Conservation (phyloP, 176 grass and related monocot species). For the Typha latifolia region DNA sequence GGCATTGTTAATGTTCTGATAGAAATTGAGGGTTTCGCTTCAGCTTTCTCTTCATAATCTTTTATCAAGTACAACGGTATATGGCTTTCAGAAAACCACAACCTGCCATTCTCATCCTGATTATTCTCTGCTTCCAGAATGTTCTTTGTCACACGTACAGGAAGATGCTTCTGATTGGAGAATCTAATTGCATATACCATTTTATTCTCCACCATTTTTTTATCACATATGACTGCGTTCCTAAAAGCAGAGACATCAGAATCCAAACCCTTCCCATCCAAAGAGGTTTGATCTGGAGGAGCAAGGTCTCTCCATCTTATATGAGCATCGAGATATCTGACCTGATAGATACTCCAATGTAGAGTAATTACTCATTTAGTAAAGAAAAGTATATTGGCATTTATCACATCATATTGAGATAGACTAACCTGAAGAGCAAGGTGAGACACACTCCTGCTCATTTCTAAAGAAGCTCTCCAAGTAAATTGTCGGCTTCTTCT, state of each 20-base stretch:
- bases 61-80: slow-evolving; percentile 76
- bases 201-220: slow-evolving; percentile 50
- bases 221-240: slow-evolving; percentile 92
- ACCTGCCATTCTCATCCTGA: slow-evolving; percentile 38
- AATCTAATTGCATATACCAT: slow-evolving; percentile 72
- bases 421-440: slow-evolving; percentile 74
- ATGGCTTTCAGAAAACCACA: slow-evolving; percentile 93
- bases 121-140: slow-evolving; percentile 69
- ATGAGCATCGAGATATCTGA: slow-evolving; percentile 90
- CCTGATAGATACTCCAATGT: slow-evolving; percentile 38
- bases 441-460: slow-evolving; percentile 62
- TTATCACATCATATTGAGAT: slow-evolving; percentile 14
- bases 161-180: slow-evolving; percentile 82
- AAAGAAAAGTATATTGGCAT: neutral
- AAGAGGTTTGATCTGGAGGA: slow-evolving; percentile 59
- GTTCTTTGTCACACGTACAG: slow-evolving; percentile 79
- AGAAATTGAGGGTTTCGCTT: slow-evolving; percentile 25
- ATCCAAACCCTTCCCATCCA: slow-evolving; percentile 62
- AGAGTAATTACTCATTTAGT: neutral
- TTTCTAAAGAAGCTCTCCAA: slow-evolving; percentile 82
- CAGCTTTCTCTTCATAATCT: slow-evolving; percentile 60
- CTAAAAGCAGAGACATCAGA: slow-evolving; percentile 56
- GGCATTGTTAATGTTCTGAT: slow-evolving; percentile 13
- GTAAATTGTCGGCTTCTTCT: slow-evolving; percentile 62
- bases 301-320: slow-evolving; percentile 93